Evolutionary conservation across 306 rosid genomes (phyloP).

Genomic region (apple (Malus domestica)): DNA sequence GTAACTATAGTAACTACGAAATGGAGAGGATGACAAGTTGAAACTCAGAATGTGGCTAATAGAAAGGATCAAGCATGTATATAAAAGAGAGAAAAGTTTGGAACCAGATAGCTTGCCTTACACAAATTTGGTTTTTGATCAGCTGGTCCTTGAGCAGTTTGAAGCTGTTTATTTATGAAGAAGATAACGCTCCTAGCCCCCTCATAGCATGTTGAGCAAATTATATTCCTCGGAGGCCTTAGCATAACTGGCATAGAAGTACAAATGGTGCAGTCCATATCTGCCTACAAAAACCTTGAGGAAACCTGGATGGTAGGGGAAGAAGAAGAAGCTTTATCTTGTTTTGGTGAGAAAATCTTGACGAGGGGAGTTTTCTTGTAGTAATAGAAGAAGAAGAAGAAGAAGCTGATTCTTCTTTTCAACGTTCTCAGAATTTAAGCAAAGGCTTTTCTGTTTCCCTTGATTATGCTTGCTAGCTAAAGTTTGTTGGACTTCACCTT

Average conservation of each 20-base stretch:
- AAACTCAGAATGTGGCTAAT: neutral
- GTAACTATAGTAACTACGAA: neutral
- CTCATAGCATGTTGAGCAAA: slow-evolving; percentile 67
- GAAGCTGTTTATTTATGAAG: slow-evolving; percentile 32
- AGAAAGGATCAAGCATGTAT: neutral
- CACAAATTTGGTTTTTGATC: slow-evolving; percentile 25
- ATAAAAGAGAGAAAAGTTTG: neutral
- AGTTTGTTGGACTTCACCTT: slow-evolving; percentile 28
- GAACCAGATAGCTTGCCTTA: slow-evolving; percentile 66
- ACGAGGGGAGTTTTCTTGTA: too few species aligned
- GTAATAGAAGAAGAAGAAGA: neutral
- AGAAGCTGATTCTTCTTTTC: slow-evolving; percentile 5
- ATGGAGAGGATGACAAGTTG: neutral
- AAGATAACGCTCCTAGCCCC: slow-evolving; percentile 60
- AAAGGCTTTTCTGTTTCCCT: neutral
- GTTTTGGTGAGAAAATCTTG: too few species aligned
- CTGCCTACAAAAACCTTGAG: neutral
- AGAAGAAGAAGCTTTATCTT: neutral
- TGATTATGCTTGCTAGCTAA: neutral
- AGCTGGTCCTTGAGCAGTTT: slow-evolving; percentile 27
- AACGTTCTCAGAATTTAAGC: neutral
- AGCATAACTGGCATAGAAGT: slow-evolving; percentile 56
- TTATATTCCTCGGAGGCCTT: slow-evolving; percentile 83
- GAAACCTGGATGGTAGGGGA: neutral
- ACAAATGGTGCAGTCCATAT: slow-evolving; percentile 78